Conservation (phyloP, 441 rosid genomes). For the Euphorbia schlechtendalii region DNA sequence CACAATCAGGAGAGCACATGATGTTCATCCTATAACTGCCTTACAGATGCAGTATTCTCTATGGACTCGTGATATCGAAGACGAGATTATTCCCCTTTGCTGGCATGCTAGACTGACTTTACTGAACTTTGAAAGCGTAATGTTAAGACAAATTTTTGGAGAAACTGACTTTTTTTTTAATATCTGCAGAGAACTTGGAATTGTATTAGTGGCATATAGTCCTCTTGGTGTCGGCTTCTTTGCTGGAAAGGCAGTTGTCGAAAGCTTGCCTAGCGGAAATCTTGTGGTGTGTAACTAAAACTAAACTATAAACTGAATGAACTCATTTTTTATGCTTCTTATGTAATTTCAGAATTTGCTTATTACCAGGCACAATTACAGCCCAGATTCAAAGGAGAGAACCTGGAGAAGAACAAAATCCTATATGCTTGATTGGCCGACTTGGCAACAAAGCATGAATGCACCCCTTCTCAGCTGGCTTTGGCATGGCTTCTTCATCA, state of each 20-base stretch:
- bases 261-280: constrained; percentile 31
- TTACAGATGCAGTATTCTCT: constrained; percentile 47
- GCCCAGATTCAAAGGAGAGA: too few relatives aligned
- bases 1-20: constrained; percentile 46
- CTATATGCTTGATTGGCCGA: too few relatives aligned
- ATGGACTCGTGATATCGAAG: constrained; percentile 48
- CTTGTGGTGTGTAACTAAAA: constrained; percentile 22
- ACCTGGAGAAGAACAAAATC: too few relatives aligned
- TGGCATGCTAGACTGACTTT: too few relatives aligned
- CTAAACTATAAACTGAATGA: too few relatives aligned
- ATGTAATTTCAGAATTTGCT: too few relatives aligned
- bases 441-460: too few relatives aligned
- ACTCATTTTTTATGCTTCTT: too few relatives aligned
- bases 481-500: constrained; percentile 51
- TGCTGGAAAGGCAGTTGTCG: constrained; percentile 38
- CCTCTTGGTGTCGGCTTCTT: constrained; percentile 51
- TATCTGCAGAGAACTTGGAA: constrained; percentile 37
- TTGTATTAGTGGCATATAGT: constrained; percentile 43
- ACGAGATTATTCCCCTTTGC: constrained; percentile 30
- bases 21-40: constrained; percentile 47
- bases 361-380: too few relatives aligned
- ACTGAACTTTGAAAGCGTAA: too few relatives aligned
- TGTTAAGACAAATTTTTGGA: too few relatives aligned
- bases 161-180: too few relatives aligned
- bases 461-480: constrained; percentile 50